Evolutionary conservation across 768 basidiomycete species (phyloP).

Genomic region (Termitomyces sp.): DNA sequence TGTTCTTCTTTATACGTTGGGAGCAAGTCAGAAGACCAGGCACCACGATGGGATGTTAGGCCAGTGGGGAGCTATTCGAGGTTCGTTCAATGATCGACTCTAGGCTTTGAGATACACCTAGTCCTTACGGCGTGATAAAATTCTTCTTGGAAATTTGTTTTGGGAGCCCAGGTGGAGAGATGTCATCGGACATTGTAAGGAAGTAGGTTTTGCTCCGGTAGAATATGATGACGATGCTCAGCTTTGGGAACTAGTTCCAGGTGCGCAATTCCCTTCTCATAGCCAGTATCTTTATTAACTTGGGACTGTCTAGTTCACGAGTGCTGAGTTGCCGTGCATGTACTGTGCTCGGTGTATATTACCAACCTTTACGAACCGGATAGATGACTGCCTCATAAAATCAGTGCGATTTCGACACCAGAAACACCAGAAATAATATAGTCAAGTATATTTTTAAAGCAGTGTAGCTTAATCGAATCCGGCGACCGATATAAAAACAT

Average conservation of each 20-base stretch:
- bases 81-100: background rate
- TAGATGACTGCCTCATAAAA: too few relatives aligned
- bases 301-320: background rate
- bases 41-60: conserved; percentile 8
- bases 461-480: too few relatives aligned
- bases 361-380: too few relatives aligned
- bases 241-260: conserved; percentile 6
- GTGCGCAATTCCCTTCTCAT: background rate
- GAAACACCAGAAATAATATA: too few relatives aligned
- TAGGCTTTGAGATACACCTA: too few relatives aligned
- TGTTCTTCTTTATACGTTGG: background rate
- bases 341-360: too few relatives aligned
- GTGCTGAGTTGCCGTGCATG: background rate
- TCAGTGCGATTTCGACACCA: too few relatives aligned
- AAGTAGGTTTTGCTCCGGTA: conserved; percentile 6
- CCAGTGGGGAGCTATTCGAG: conserved; percentile 7
- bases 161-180: background rate
- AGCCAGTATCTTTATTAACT: background rate
- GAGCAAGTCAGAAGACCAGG: conserved; percentile 4
- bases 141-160: conserved; percentile 6
- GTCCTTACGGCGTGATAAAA: background rate
- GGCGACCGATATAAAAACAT: too few relatives aligned
- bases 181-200: background rate
- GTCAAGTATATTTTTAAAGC: too few relatives aligned
- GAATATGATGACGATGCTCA: conserved; percentile 7